A percentile compares a stretch with the other conserved stretches of the same genome.
Conservation (phyloP, 1,284 basidiomycete species). For the Wolfiporia cocos region DNA sequence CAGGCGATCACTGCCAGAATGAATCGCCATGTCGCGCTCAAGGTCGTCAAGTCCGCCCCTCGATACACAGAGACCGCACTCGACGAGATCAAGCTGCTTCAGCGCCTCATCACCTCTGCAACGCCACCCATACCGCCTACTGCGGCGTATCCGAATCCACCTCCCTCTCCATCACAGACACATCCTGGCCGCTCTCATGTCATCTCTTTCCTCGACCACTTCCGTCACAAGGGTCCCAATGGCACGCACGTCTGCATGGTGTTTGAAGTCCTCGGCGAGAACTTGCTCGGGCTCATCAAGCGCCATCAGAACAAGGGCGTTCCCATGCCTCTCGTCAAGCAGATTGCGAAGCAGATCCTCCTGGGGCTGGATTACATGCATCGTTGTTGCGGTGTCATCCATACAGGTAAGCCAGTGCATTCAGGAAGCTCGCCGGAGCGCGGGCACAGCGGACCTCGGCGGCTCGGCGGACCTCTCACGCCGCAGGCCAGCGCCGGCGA, state of each 20-base stretch:
- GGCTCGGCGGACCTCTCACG: no score
- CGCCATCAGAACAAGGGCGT: conserved; percentile 94
- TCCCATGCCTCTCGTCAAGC: conserved; percentile 89
- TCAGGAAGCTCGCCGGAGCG: no score
- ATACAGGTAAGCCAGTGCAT: conserved; percentile 52
- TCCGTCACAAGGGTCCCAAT: conserved; percentile 94
- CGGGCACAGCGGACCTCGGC: no score
- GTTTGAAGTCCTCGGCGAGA: conserved; percentile 98
- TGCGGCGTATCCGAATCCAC: conserved; percentile 49
- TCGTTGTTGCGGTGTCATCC: conserved; percentile 91
- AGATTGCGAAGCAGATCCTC: conserved; percentile 96
- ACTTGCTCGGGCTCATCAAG: conserved; percentile 96
- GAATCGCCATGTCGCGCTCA: conserved; percentile 95
- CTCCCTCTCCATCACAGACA: conserved; percentile 58
- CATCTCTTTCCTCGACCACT: conserved; percentile 96
- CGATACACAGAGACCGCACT: conserved; percentile 97
- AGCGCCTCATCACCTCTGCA: conserved; percentile 89
- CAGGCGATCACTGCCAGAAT: conserved; percentile 50
- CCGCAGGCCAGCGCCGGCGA: no score
- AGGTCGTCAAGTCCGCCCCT: conserved; percentile 97
- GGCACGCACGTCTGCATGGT: conserved; percentile 99
- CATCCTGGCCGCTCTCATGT: conserved; percentile 81
- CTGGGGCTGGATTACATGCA: conserved; percentile 98
- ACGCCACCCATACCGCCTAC: conserved; percentile 55
- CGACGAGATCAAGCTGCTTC: conserved; percentile 97